Conservation (phyloP, 345 rosid genomes). For the Nasturtium officinale region DNA sequence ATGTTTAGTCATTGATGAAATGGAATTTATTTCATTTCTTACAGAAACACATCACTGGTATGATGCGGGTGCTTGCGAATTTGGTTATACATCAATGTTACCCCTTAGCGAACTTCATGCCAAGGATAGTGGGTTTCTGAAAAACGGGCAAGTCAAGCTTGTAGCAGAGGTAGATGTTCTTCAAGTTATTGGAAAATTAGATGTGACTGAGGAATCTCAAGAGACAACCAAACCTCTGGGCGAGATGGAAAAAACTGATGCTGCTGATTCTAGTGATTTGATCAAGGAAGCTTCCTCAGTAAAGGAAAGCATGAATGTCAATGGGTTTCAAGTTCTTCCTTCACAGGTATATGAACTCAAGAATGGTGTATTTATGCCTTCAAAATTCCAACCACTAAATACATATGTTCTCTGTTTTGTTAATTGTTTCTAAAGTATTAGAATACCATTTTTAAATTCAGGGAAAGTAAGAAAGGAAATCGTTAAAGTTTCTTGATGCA, state of each 20-base stretch:
- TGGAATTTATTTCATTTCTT: no score
- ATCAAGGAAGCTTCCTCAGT: background rate
- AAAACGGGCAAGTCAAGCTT: no score
- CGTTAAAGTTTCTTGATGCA: background rate
- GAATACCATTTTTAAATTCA: background rate
- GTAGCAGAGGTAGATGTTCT: no score
- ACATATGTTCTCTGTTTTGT: background rate
- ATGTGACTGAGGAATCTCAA: no score
- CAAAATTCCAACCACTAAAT: background rate
- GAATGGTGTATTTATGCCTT: background rate
- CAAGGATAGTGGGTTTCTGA: no score
- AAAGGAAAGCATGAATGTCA: conserved; percentile 2
- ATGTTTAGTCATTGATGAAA: no score
- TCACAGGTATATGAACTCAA: conserved; percentile 10
- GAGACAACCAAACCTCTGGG: no score
- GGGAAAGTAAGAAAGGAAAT: background rate
- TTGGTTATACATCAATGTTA: background rate
- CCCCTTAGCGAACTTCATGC: background rate
- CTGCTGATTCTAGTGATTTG: background rate
- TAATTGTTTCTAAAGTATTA: background rate
- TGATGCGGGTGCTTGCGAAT: background rate
- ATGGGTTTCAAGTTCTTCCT: conserved; percentile 32
- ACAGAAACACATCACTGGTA: conserved; percentile 6
- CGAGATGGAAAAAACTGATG: no score
- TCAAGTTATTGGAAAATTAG: no score